These are phyloP conservation scores for Quercus cerris DNA, from an alignment of 306 rosid genomes.

Conservation along the genomic window DNA sequence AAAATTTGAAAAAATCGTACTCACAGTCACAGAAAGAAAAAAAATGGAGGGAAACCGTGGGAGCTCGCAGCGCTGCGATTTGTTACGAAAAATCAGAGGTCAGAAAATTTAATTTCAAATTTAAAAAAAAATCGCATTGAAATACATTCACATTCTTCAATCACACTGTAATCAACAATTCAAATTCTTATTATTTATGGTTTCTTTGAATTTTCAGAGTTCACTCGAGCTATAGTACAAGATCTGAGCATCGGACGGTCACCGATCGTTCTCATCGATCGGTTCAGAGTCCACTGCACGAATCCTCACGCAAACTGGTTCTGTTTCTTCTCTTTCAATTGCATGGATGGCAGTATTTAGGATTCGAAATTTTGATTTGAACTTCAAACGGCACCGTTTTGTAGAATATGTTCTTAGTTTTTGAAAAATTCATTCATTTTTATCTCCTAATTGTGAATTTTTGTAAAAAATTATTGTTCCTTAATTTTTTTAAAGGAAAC, in stretches of 20 bases:
- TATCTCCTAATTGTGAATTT: background rate
- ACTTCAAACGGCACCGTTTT: background rate
- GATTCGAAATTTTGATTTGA: background rate
- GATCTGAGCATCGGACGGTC: slow-evolving; percentile 56
- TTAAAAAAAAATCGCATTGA: background rate
- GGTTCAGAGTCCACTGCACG: slow-evolving; percentile 64
- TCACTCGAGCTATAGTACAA: slow-evolving; percentile 46
- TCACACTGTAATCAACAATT: background rate
- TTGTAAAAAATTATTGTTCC: no score
- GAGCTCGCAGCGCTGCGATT: slow-evolving; percentile 25
- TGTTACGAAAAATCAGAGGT: slow-evolving; percentile 65
- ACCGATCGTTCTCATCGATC: slow-evolving; percentile 54
- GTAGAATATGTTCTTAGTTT: background rate
- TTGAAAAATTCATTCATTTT: background rate
- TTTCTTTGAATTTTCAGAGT: slow-evolving; percentile 35
- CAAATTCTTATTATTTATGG: background rate
- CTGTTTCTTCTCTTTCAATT: background rate
- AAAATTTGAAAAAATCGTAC: background rate
- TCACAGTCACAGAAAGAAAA: background rate
- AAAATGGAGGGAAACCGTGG: slow-evolving; percentile 65
- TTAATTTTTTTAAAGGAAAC: no score
- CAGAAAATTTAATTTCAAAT: background rate
- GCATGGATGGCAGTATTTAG: no score
- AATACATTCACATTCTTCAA: background rate
- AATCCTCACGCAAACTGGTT: slow-evolving; percentile 54